Evolutionary conservation across 1,284 basidiomycete species (phyloP).

Genomic region (Pterulicium gracile): DNA sequence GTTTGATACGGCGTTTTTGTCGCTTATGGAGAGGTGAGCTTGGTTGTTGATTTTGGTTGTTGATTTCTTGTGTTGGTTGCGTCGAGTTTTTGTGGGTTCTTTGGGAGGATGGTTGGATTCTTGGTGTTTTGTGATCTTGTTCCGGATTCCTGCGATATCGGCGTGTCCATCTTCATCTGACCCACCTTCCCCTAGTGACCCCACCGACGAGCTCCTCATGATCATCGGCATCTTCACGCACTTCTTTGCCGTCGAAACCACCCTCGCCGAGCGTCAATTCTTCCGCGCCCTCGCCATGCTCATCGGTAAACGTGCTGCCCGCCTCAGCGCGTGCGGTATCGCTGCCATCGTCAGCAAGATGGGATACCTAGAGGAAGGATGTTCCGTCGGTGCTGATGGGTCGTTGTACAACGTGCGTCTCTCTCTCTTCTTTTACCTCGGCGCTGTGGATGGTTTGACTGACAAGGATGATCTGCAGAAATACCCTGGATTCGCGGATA

Average conservation of each 20-base stretch:
- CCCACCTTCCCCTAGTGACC: constrained; percentile 49
- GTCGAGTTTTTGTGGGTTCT: no score
- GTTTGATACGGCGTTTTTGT: constrained; percentile 95
- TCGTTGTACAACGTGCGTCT: constrained; percentile 80
- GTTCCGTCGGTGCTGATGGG: constrained; percentile 85
- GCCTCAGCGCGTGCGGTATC: constrained; percentile 87
- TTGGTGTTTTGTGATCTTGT: no score
- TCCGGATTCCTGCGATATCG: no score
- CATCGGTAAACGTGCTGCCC: constrained; percentile 82
- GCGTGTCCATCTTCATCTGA: constrained; percentile 3
- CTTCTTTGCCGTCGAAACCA: constrained; percentile 92
- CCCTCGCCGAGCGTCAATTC: constrained; percentile 88
- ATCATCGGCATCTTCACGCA: constrained; percentile 94
- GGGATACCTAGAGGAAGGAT: constrained; percentile 83
- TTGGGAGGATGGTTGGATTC: no score
- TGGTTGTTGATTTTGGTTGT: no score
- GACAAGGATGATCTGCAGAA: constrained; percentile 44
- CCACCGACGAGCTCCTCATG: constrained; percentile 96
- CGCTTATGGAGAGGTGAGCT: constrained; percentile 82
- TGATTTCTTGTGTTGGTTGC: constrained; percentile 1
- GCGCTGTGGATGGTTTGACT: constrained; percentile 6
- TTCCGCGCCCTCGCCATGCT: constrained; percentile 87
- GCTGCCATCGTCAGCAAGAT: constrained; percentile 91
- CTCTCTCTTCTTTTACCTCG: background rate
- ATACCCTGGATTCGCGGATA: constrained; percentile 88